These are phyloP conservation scores for Hygrocybe punicea DNA, from an alignment of 768 basidiomycete species.

Conservation along the genomic window DNA sequence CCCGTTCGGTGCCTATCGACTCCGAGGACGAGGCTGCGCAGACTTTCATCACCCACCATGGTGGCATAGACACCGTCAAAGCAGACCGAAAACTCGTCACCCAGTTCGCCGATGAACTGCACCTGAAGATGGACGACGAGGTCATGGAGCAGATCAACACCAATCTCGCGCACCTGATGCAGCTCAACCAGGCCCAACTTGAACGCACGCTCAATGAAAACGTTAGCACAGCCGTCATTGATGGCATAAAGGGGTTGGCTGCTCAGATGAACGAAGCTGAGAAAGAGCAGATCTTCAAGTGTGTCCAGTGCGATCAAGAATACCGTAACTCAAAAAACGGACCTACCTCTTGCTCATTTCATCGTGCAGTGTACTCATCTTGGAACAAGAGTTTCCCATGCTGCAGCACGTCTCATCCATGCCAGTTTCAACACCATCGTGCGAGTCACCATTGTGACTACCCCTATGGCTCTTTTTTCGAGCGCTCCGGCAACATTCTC, in stretches of 20 bases:
- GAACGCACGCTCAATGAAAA: constrained; percentile 32
- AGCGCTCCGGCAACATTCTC: constrained; percentile 28
- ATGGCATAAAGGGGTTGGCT: constrained; percentile 37
- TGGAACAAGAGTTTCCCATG: constrained; percentile 37
- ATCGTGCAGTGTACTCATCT: constrained; percentile 33
- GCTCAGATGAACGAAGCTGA: constrained; percentile 33
- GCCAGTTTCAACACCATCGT: constrained; percentile 36
- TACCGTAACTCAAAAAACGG: constrained; percentile 37
- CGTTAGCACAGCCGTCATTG: constrained; percentile 33
- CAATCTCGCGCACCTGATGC: constrained; percentile 34
- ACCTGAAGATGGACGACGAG: constrained; percentile 37
- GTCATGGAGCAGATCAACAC: constrained; percentile 41
- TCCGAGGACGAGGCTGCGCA: constrained; percentile 36
- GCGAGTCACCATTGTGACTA: constrained; percentile 42
- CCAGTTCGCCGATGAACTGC: constrained; percentile 37
- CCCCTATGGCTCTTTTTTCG: constrained; percentile 40
- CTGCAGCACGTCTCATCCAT: constrained; percentile 35
- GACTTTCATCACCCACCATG: constrained; percentile 36
- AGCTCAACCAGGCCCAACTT: constrained; percentile 30
- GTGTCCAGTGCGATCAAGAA: constrained; percentile 40
- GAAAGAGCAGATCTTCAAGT: constrained; percentile 37
- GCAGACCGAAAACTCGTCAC: constrained; percentile 36
- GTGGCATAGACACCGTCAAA: constrained; percentile 36
- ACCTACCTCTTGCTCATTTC: constrained; percentile 40
- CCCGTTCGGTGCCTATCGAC: constrained; percentile 37